Percentiles rank a stretch among this genome's conserved stretches.
These are phyloP conservation scores for Ramaria rubella DNA, from an alignment of 768 basidiomycete genomes.

Conservation along the genomic window DNA sequence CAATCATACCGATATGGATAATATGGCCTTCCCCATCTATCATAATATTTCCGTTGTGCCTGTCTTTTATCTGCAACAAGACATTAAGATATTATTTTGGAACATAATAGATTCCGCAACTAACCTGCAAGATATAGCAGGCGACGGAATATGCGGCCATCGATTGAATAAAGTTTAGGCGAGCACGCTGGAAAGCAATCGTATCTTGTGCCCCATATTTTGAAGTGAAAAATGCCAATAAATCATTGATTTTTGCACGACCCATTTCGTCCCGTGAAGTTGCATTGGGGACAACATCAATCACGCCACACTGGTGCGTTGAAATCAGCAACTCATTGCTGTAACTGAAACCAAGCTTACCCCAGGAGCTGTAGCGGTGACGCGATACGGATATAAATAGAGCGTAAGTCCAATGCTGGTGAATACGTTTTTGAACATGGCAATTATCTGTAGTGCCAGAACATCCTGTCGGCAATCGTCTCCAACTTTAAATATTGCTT, in stretches of 20 bases:
- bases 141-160: conserved; percentile 99
- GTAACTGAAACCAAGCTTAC: conserved; percentile 40
- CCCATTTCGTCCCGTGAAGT: conserved; percentile 99
- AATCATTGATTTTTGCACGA: conserved; percentile 93
- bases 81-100: background rate
- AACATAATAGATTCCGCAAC: background rate
- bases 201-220: conserved; percentile 92
- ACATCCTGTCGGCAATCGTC: conserved; percentile 99
- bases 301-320: conserved; percentile 86
- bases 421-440: conserved; percentile 99
- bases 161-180: conserved; percentile 94
- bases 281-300: conserved; percentile 96
- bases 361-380: conserved; percentile 94
- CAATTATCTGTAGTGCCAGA: conserved; percentile 93
- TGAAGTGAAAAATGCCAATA: conserved; percentile 87
- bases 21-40: conserved; percentile 98
- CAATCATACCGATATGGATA: conserved; percentile 79
- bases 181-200: conserved; percentile 83
- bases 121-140: conserved; percentile 86
- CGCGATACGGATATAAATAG: conserved; percentile 93
- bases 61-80: conserved; percentile 69
- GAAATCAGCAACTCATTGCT: background rate
- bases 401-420: conserved; percentile 79
- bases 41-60: conserved; percentile 99
- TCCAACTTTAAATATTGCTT: conserved; percentile 99